These are phyloP conservation scores for Tremella yokohamensis DNA, from an alignment of 768 basidiomycete genomes.

Conservation along the genomic window DNA sequence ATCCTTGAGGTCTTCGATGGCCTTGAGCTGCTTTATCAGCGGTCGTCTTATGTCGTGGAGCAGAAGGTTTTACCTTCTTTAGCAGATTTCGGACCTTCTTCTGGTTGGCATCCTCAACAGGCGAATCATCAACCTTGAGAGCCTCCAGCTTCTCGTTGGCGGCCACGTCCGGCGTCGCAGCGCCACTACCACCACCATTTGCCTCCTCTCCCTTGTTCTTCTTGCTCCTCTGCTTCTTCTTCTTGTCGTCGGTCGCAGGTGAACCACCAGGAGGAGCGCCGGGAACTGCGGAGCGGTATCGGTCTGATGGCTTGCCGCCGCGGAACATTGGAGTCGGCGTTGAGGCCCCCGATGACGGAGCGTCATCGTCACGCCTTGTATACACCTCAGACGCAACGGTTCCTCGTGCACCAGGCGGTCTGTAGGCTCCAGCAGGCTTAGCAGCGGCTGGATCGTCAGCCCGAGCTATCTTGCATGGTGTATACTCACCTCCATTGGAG, in stretches of 20 bases:
- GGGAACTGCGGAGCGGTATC: constrained; percentile 60
- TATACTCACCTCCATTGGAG: constrained; percentile 22
- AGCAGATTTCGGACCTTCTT: constrained; percentile 93
- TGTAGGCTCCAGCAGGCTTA: constrained; percentile 80
- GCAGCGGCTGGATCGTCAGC: constrained; percentile 35
- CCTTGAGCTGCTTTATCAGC: constrained; percentile 66
- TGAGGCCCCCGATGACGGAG: constrained; percentile 54
- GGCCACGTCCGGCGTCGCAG: constrained; percentile 5
- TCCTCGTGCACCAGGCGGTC: constrained; percentile 89
- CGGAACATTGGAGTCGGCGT: constrained; percentile 42
- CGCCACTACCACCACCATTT: constrained; percentile 25
- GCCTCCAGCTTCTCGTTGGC: constrained; percentile 22
- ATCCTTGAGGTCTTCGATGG: constrained; percentile 97
- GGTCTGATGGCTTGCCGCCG: constrained; percentile 51
- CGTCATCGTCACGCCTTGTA: constrained; percentile 86
- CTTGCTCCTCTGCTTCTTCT: constrained; percentile 58
- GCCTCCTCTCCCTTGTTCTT: constrained; percentile 48
- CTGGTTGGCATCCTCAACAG: constrained; percentile 62
- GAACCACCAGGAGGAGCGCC: constrained; percentile 59
- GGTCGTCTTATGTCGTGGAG: neutral
- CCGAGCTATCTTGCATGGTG: neutral
- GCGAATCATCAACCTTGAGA: constrained; percentile 8
- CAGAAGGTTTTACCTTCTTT: constrained; percentile 79
- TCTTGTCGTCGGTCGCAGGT: constrained; percentile 57
- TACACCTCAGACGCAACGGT: constrained; percentile 80